Percentiles rank a stretch among this genome's conserved stretches.
Conservation (phyloP, 108 stramenopile species). For the Mayamaea pseudoterrestris region DNA sequence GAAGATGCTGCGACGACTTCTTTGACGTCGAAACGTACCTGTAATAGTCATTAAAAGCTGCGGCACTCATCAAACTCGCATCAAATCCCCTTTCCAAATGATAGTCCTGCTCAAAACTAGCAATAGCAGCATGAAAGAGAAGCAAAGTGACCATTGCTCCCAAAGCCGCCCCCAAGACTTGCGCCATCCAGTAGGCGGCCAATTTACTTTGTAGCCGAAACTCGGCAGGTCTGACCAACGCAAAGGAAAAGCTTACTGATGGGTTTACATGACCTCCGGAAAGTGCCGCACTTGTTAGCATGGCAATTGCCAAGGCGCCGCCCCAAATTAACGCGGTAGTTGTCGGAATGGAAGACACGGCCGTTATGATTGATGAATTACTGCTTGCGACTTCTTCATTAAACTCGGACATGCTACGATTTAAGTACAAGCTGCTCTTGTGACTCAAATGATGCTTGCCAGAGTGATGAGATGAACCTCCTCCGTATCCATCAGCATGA, state of each 20-base stretch:
- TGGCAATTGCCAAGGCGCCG: slow-evolving; percentile 9
- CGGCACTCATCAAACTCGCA: neutral
- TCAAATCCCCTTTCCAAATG: slow-evolving; percentile 2
- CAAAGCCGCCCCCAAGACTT: slow-evolving; percentile 9
- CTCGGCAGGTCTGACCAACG: slow-evolving; percentile 1
- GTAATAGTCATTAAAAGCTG: slow-evolving; percentile 7
- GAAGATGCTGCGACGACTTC: too few relatives aligned
- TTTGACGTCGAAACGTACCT: too few relatives aligned
- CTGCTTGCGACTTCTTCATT: too few relatives aligned
- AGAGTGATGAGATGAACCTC: too few relatives aligned
- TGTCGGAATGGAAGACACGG: too few relatives aligned
- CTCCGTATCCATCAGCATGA: slow-evolving; percentile 3
- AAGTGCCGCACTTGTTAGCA: slow-evolving; percentile 6
- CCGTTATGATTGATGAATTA: too few relatives aligned
- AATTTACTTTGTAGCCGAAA: slow-evolving; percentile 4
- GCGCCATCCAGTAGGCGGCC: slow-evolving; percentile 1
- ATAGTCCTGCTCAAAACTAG: slow-evolving; percentile 1
- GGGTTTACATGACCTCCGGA: slow-evolving; percentile 17
- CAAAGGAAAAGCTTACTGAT: slow-evolving; percentile 11
- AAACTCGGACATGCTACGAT: too few relatives aligned
- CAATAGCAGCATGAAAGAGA: slow-evolving; percentile 6
- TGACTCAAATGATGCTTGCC: too few relatives aligned
- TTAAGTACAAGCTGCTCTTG: too few relatives aligned
- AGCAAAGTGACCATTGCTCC: slow-evolving; percentile 4
- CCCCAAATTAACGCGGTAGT: slow-evolving; percentile 12